A percentile compares a stretch with the other conserved stretches of the same genome.
These are phyloP conservation scores for Ophiocordyceps sinensis DNA, from an alignment of 2,329 filamentous ascomycete genomes.

Conservation along the genomic window DNA sequence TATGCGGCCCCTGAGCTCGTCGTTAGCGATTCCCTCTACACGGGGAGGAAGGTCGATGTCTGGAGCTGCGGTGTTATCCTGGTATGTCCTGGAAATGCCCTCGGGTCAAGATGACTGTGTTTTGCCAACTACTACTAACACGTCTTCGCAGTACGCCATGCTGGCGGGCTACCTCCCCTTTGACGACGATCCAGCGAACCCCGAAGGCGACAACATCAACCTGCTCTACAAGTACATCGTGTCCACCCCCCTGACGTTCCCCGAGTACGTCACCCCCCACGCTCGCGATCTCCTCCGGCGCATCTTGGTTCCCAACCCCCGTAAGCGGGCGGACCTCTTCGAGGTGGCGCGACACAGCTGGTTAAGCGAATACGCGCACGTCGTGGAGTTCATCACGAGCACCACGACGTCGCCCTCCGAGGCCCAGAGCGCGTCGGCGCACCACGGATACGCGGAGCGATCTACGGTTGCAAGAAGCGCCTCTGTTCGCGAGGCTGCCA, in stretches of 20 bases:
- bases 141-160: constrained; percentile 75
- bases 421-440: constrained; percentile 60
- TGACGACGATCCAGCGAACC: constrained; percentile 95
- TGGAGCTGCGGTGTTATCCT: constrained; percentile 99
- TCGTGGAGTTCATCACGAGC: constrained; percentile 94
- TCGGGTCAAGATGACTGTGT: background rate
- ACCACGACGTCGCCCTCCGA: constrained; percentile 78
- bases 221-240: constrained; percentile 98
- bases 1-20: constrained; percentile 96
- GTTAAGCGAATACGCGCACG: constrained; percentile 92
- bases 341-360: constrained; percentile 97
- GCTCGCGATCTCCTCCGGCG: constrained; percentile 82
- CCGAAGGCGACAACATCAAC: constrained; percentile 98
- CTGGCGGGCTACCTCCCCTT: constrained; percentile 94
- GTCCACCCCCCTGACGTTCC: constrained; percentile 89
- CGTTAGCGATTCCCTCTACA: constrained; percentile 94
- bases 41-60: constrained; percentile 92
- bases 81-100: constrained; percentile 39
- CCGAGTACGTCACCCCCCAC: constrained; percentile 96
- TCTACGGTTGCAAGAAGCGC: constrained; percentile 66
- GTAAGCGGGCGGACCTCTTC: constrained; percentile 89
- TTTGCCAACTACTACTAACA: background rate
- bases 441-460: constrained; percentile 39
- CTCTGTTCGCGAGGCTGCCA: constrained; percentile 78
- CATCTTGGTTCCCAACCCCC: constrained; percentile 87